Evolutionary conservation across 192 early-diverging fungal species (phyloP).

Genomic region (Rhizophagus clarus): DNA sequence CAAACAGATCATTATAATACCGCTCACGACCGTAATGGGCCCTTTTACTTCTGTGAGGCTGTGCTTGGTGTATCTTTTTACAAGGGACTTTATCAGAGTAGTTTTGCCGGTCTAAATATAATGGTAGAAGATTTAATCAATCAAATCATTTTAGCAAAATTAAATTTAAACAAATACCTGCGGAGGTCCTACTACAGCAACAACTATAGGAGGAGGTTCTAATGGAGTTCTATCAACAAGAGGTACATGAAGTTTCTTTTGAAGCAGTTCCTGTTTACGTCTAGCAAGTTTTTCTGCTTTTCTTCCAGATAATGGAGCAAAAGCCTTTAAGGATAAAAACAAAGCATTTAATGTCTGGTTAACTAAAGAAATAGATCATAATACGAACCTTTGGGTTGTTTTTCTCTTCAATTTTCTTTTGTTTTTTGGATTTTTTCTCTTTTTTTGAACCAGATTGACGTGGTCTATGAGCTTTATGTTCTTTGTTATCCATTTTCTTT

Average conservation of each 20-base stretch:
- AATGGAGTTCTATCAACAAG: slow-evolving; percentile 90
- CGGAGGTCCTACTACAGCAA: slow-evolving; percentile 96
- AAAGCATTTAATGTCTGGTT: background rate
- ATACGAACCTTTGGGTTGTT: slow-evolving; percentile 81
- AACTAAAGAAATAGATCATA: slow-evolving; percentile 3
- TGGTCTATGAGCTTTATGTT: slow-evolving; percentile 83
- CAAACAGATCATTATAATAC: slow-evolving; percentile 32
- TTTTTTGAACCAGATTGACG: slow-evolving; percentile 85
- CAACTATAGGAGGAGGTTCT: slow-evolving; percentile 88
- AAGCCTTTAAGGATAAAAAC: slow-evolving; percentile 54
- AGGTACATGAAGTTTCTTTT: slow-evolving; percentile 95
- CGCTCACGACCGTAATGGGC: slow-evolving; percentile 96
- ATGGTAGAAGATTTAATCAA: background rate
- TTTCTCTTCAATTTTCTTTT: slow-evolving; percentile 73
- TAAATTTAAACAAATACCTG: slow-evolving; percentile 53
- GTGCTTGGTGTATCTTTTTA: slow-evolving; percentile 95
- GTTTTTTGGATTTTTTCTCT: slow-evolving; percentile 80
- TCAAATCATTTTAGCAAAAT: background rate
- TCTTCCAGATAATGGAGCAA: slow-evolving; percentile 67
- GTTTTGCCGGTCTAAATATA: slow-evolving; percentile 85
- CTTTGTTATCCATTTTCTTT: slow-evolving; percentile 59
- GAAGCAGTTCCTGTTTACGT: slow-evolving; percentile 81
- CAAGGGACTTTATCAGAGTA: slow-evolving; percentile 94
- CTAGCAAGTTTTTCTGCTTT: slow-evolving; percentile 79
- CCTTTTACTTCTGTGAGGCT: slow-evolving; percentile 89